Percentiles rank a stretch among this genome's conserved stretches.
Conservation (phyloP, 2,329 filamentous ascomycete species). For the Cryphonectria radicalis region DNA sequence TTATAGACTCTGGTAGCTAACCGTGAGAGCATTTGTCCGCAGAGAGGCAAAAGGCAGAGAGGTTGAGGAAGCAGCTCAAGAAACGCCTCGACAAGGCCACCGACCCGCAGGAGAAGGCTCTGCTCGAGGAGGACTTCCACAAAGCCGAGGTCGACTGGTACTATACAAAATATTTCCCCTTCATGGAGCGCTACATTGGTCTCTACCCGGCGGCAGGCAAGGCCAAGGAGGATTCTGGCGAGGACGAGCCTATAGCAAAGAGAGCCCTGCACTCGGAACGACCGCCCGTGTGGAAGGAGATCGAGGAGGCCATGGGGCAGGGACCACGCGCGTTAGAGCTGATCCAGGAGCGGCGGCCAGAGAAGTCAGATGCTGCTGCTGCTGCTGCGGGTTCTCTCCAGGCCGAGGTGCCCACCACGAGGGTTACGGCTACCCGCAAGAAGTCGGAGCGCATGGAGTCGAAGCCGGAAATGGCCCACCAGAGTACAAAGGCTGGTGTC, state of each 20-base stretch:
- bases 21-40: neutral
- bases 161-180: slow-evolving; percentile 74
- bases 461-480: neutral
- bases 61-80: slow-evolving; percentile 67
- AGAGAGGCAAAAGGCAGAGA: slow-evolving; percentile 75
- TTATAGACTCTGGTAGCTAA: slow-evolving; percentile 13
- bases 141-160: slow-evolving; percentile 74
- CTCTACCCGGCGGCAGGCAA: slow-evolving; percentile 53
- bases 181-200: slow-evolving; percentile 71
- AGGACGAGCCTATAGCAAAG: slow-evolving; percentile 44
- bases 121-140: slow-evolving; percentile 63
- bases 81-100: slow-evolving; percentile 59
- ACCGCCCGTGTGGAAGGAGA: slow-evolving; percentile 67
- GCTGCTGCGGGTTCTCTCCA: slow-evolving; percentile 30
- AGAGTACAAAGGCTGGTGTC: slow-evolving; percentile 6
- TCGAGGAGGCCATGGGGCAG: slow-evolving; percentile 67
- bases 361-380: slow-evolving; percentile 15
- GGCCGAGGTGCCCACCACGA: neutral
- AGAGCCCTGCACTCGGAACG: slow-evolving; percentile 50
- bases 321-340: slow-evolving; percentile 56
- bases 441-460: neutral
- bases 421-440: neutral
- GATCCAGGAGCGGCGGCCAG: slow-evolving; percentile 57
- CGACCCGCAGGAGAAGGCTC: slow-evolving; percentile 55
- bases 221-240: slow-evolving; percentile 42